Evolutionary conservation across 805 yeast genomes (phyloP), one percentile per base, ranked within the genome.

Genomic region (Monosporozyma servazzii): DNA sequence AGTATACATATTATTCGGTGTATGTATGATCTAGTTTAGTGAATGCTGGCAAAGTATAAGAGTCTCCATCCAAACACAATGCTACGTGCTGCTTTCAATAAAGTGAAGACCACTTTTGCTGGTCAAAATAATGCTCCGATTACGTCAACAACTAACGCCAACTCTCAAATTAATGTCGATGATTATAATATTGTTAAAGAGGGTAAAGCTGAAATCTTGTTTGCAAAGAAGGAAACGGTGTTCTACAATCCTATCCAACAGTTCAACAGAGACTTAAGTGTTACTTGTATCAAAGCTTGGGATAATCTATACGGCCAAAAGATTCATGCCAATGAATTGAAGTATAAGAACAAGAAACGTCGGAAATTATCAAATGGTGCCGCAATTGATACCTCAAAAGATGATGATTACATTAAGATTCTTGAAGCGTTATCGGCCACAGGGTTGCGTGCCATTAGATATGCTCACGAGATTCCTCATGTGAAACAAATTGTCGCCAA

Each of bases 231-330:
- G 47, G 89, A 86, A 58, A 75, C 76, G 53, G 99, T 93, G 10
- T 93, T 93, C 64, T 93, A 93, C 70, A 93, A 93, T 65, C 97
- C 96, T 9, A 86, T 93, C 51, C 99, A 93, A 70, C 98, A 91
- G 69, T 93, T 89, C 70, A 93, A 93, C 68, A 78, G 99, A 60
- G 99, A 93, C 65, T 71, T 93, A 47, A 85, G 95, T 57, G 85
- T 88, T 5, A 72, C 84, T 59, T 89, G 88, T 8, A 90, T 93
- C 54, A 78, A 82, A 52, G 95, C 98, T 0, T 93, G 95, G 91
- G 76, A 83, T 41, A 80, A 84, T 51, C 59, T 84, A 36, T 82
- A 80, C 55, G 68, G 74, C 18, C 54, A 67, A 53, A 21, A 45
- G 27, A 40, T 21, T 11, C n/a, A 20, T 11, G 23, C 10, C 3